phyloP scores from a whole-genome alignment of 2,329 filamentous ascomycete genomes.

The Sphaerulina populicola region DNA sequence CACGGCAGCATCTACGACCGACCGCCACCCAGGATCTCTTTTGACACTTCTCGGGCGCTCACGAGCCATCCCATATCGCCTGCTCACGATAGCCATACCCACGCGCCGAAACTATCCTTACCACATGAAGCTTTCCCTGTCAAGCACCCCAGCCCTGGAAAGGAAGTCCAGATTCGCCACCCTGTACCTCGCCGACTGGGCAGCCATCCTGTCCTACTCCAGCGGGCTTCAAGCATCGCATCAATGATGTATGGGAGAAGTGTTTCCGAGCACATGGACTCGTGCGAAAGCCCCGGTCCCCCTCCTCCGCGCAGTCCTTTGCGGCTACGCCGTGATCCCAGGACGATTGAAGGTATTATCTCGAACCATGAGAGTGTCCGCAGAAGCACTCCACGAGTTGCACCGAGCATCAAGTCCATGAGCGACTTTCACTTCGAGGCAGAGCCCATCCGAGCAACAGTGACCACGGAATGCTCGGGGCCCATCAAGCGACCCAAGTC shows the following conservation, averaged over 20 bases:
- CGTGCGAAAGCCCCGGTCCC: slow-evolving; percentile 25
- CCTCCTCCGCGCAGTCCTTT: slow-evolving; percentile 32
- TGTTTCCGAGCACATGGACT: slow-evolving; percentile 18
- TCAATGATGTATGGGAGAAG: slow-evolving; percentile 25
- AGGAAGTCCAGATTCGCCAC: slow-evolving; percentile 28
- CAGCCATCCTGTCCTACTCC: slow-evolving; percentile 27
- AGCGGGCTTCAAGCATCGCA: slow-evolving; percentile 29
- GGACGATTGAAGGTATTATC: slow-evolving; percentile 26
- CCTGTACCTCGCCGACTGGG: slow-evolving; percentile 26
- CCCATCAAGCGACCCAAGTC: slow-evolving; percentile 30
- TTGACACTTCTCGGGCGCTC: slow-evolving; percentile 20
- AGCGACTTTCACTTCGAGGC: slow-evolving; percentile 24
- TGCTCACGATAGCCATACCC: background rate
- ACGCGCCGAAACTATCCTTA: slow-evolving; percentile 20
- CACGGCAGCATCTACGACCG: slow-evolving; percentile 19
- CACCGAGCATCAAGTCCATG: slow-evolving; percentile 26
- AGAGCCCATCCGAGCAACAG: slow-evolving; percentile 24
- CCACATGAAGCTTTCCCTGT: slow-evolving; percentile 28
- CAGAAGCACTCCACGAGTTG: slow-evolving; percentile 24
- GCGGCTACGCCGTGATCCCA: slow-evolving; percentile 23
- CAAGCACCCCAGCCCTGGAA: slow-evolving; percentile 22
- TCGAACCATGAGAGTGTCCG: slow-evolving; percentile 14
- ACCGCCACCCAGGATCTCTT: slow-evolving; percentile 18
- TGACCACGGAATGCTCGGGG: slow-evolving; percentile 30
- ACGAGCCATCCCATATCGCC: slow-evolving; percentile 20